Conservation (phyloP, 2,329 filamentous ascomycete genomes). For the Trichophyton equinum region DNA sequence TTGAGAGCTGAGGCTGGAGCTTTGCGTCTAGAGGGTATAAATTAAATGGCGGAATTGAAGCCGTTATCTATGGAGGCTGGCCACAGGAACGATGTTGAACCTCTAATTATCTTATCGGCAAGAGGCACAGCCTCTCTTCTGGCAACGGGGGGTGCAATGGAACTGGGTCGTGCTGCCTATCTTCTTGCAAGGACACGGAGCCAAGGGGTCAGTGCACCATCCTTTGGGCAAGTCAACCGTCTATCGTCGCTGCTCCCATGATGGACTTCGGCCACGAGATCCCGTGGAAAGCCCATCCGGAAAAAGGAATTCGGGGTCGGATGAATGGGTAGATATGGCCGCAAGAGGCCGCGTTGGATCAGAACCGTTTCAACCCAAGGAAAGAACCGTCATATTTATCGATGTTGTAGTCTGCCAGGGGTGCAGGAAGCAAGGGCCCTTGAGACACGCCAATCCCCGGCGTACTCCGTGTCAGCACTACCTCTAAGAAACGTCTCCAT, state of each 20-base stretch:
- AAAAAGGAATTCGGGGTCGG: not conserved
- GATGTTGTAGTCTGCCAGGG: slow-evolving; percentile 1
- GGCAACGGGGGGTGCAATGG: not conserved
- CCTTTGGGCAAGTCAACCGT: not conserved
- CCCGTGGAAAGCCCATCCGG: not conserved
- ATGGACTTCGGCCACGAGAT: slow-evolving; percentile 1
- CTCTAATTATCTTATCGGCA: not conserved
- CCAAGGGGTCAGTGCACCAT: slow-evolving; percentile 3
- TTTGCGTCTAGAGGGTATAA: not conserved
- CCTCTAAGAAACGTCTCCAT: not conserved
- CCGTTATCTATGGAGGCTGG: not conserved
- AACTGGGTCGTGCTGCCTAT: not conserved
- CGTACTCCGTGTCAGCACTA: not conserved
- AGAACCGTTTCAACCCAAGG: not conserved
- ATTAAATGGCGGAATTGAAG: not conserved
- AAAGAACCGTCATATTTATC: not conserved
- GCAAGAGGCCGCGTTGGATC: not conserved
- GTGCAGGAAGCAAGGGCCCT: not conserved
- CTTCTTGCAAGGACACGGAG: not conserved
- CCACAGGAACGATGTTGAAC: not conserved
- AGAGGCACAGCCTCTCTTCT: not conserved
- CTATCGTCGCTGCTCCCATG: not conserved
- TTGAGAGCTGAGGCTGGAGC: not conserved
- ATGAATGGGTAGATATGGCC: not conserved
- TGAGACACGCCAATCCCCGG: not conserved